Evolutionary conservation across 2,329 filamentous ascomycete genomes (phyloP).

Genomic region (Fusarium sp.): DNA sequence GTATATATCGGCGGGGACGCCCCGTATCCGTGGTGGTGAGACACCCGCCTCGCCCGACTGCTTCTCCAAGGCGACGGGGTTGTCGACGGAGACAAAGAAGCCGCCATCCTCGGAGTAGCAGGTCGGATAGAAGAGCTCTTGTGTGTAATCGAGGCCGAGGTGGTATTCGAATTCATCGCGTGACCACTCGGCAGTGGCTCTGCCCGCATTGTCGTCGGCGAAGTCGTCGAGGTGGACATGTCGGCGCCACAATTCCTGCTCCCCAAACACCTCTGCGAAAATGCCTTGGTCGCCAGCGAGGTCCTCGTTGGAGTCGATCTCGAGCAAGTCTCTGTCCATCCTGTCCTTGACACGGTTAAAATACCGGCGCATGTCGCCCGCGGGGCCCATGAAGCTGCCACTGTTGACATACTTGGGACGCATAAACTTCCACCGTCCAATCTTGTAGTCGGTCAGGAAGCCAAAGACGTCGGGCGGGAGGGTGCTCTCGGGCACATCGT

Average conservation of each 20-base stretch:
- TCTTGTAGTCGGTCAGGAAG: slow-evolving; percentile 35
- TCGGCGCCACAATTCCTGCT: slow-evolving; percentile 42
- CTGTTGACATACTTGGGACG: slow-evolving; percentile 48
- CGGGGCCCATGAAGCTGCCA: slow-evolving; percentile 47
- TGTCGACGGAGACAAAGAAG: slow-evolving; percentile 37
- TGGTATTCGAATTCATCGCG: slow-evolving; percentile 42
- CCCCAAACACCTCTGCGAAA: slow-evolving; percentile 48
- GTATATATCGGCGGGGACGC: slow-evolving; percentile 39
- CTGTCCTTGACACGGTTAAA: slow-evolving; percentile 43
- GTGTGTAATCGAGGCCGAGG: slow-evolving; percentile 45
- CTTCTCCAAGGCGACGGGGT: slow-evolving; percentile 25
- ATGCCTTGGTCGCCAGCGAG: slow-evolving; percentile 48
- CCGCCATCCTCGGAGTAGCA: slow-evolving; percentile 45
- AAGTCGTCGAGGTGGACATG: slow-evolving; percentile 25
- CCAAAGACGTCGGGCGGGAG: slow-evolving; percentile 39
- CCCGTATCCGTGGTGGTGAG: slow-evolving; percentile 36
- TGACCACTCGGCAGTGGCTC: slow-evolving; percentile 21
- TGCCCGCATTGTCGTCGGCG: slow-evolving; percentile 22
- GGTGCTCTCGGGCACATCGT: slow-evolving; percentile 39
- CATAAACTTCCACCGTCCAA: slow-evolving; percentile 31
- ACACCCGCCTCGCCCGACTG: slow-evolving; percentile 37
- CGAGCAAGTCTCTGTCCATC: slow-evolving; percentile 38
- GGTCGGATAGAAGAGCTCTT: slow-evolving; percentile 47
- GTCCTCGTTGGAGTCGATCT: slow-evolving; percentile 17
- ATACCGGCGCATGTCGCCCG: slow-evolving; percentile 42